Base-by-base conservation (phyloP, 2,329 filamentous ascomycete species). In the Ophiostoma novo-ulmi region DNA sequence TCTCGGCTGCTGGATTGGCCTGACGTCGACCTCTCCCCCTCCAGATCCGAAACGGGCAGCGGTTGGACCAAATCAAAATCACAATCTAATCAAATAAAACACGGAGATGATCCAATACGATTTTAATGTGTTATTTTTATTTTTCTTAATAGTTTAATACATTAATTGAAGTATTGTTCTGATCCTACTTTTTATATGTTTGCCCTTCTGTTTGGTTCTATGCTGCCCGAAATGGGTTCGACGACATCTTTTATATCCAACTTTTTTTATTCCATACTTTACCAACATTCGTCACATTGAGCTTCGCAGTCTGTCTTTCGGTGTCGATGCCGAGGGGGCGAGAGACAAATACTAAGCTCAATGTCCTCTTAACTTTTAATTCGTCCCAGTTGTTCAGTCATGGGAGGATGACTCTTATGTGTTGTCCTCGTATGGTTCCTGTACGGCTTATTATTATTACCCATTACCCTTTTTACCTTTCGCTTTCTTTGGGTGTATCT, bases 1-100 rank as follows among this genome's bases (percentile, higher is more conserved):
- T 73, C 68, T 73, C 70, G 72, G 68, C 71, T 72, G 71, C 72
- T 72, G 72, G 72, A 68, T 52, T 71, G 35, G 69, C 68, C 68
- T 20, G 68, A 55, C 68, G 64, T 63, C 58, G 58, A 63, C 58
- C 36, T 61, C 26, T 35, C 38, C 70, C 41, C 63, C 35, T 48
- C 61, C 31, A 55, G 58, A 63, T 39, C 63, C 35, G 63, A 65
- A 10, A 26, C 8, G 63, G 31, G 36, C 63, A 22, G 63, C 4
- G 35, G 63, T 39, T 39, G 36, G 8, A 65, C 35, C 36, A n/a
- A 65, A 65, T 36, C 63, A 41, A 65, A 65, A 8, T 20, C 44
- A 48, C 52, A n/a, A 36, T 4, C 36, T 10, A 14, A 22, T 41
- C 63, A 39, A 36, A 36, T 39, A 36, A 39, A 65, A 36, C 61